phyloP scores from a whole-genome alignment of 495 filamentous ascomycete genomes.

The Ramalina intermedia region DNA sequence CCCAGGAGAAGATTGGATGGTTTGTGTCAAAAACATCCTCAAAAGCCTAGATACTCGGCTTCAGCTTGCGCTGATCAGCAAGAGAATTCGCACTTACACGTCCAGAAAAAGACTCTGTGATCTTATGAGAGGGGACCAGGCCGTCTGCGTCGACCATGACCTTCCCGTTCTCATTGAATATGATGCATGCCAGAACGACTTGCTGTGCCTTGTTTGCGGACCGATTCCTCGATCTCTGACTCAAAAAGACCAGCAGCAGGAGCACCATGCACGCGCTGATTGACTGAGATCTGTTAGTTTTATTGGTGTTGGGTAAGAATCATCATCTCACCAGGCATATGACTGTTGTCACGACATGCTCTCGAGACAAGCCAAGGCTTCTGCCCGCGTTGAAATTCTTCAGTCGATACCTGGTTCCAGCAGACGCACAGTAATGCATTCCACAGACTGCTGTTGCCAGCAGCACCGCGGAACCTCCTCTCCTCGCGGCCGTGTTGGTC shows the following conservation, averaged over 20 bases:
- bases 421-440: constrained; percentile 77
- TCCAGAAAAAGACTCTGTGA: constrained; percentile 66
- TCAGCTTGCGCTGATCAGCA: not conserved
- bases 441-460: constrained; percentile 63
- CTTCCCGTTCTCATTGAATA: constrained; percentile 60
- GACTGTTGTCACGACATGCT: constrained; percentile 47
- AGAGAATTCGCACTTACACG: constrained; percentile 26
- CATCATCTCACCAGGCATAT: constrained; percentile 41
- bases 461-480: constrained; percentile 46
- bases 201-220: constrained; percentile 57
- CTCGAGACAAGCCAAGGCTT: constrained; percentile 31
- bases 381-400: constrained; percentile 18
- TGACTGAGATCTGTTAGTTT: constrained; percentile 26
- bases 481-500: constrained; percentile 66
- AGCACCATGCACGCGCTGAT: constrained; percentile 42
- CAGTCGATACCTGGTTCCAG: constrained; percentile 52
- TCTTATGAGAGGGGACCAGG: constrained; percentile 62
- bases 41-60: constrained; percentile 34
- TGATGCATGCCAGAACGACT: constrained; percentile 59
- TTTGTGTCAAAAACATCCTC: constrained; percentile 62
- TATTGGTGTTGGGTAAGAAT: not conserved
- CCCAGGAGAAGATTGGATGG: constrained; percentile 78
- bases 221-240: constrained; percentile 37
- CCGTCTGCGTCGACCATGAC: constrained; percentile 72
- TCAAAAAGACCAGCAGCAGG: constrained; percentile 34